Evolutionary conservation across 352 stramenopile genomes (phyloP), one percentile per base, ranked within the genome.

Genomic region (Globisporangium acanthophoron): DNA sequence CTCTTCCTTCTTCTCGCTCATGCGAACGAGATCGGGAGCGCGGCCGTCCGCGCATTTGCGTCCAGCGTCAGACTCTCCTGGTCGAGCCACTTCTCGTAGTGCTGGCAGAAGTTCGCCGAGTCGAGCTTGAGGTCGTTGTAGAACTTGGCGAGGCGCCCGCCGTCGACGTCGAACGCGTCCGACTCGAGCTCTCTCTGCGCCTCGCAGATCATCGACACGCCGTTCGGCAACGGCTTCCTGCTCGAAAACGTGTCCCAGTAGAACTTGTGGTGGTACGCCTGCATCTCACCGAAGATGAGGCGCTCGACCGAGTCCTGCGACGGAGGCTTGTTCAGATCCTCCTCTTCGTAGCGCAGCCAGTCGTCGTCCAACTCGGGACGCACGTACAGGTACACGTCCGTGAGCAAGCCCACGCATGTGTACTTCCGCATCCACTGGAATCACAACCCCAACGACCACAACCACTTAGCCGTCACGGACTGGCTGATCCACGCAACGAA

Each of bases 41-140:
- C 59, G 2, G 59, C 67, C 2, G 61, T 54, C 51, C 59, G 58
- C 11, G 70, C 65, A 16, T 71, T 65, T 1, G 62, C n/a, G 37
- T 76, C 70, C 39, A 66, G 70, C 54, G 62, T 75, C 41, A 81
- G 56, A 45, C 73, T 74, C 54, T 91, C 76, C 27, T 70, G 66
- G 48, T 93, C 83, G 20, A 93, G 79, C 83, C 83, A 93, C 53
- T 90, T 90, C 46, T 93, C 84, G 58, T 93, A 93, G 58, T 91
- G 80, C 55, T 87, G 80, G 67, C 84, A 90, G 48, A 88, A 91
- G 52, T 78, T 77, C 37, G 69, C 63, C 31, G 79, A 60, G 55
- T 93, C 84, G 31, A 93, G 65, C 59, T 88, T 89, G 15, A 91
- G 62, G 0, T 80, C 74, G 39, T 66, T 65, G 63, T 85, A 90